Conservation (phyloP, 202 grass and related monocot genomes). For the Elaeis oleifera region DNA sequence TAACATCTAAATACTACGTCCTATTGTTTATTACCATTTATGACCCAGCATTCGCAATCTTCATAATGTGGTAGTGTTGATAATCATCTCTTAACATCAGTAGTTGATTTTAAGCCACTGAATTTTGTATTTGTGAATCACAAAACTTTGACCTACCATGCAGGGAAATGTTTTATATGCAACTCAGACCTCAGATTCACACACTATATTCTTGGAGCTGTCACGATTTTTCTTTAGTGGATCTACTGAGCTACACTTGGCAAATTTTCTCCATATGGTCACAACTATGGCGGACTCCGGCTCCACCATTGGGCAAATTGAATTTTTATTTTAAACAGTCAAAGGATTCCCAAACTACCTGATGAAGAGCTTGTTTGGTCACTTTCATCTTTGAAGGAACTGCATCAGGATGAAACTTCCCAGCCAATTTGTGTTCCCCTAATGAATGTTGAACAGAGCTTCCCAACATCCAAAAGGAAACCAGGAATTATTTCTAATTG, state of each 20-base stretch:
- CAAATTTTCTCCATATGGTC: conserved; percentile 91
- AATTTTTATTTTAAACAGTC: conserved; percentile 76
- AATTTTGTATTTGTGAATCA: too few relatives aligned
- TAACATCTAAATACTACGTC: too few relatives aligned
- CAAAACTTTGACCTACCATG: conserved; percentile 17
- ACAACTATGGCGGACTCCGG: conserved; percentile 73
- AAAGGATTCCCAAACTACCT: conserved; percentile 67
- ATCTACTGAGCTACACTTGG: conserved; percentile 69
- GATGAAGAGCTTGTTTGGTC: conserved; percentile 62
- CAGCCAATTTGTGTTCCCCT: conserved; percentile 3
- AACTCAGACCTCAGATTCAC: conserved; percentile 51
- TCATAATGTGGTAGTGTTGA: too few relatives aligned
- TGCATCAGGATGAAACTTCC: conserved; percentile 16
- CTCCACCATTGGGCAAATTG: conserved; percentile 43
- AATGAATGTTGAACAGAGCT: conserved; percentile 21
- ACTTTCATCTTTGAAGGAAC: conserved; percentile 37
- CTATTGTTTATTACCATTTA: too few relatives aligned
- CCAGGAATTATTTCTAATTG: conserved; percentile 40
- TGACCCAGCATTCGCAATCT: too few relatives aligned
- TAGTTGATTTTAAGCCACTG: too few relatives aligned
- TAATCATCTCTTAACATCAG: too few relatives aligned
- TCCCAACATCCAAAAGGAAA: conserved; percentile 30
- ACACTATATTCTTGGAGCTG: conserved; percentile 71
- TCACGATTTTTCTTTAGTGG: conserved; percentile 92
- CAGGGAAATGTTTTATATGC: conserved; percentile 70